Percentiles rank a stretch among this genome's conserved stretches.
Conservation (phyloP, 2,329 filamentous ascomycete species). For the Phialophora macrospora region DNA sequence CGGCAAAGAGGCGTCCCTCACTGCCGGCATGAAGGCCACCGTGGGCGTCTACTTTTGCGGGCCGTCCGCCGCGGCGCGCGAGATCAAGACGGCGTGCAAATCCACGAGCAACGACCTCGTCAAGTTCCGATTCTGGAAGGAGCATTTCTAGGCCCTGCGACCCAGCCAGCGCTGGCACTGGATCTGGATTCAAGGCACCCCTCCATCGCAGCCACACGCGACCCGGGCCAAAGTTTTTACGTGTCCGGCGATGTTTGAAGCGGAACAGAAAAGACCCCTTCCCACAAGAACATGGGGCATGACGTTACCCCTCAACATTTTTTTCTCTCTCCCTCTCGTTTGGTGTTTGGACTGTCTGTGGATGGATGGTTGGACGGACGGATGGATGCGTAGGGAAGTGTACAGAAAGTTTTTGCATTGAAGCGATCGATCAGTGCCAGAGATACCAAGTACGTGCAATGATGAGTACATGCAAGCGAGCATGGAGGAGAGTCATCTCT, state of each 20-base stretch:
- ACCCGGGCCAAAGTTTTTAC: not conserved
- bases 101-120: conserved; percentile 75
- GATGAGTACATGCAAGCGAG: not conserved
- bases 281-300: not conserved
- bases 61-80: conserved; percentile 76
- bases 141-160: conserved; percentile 64
- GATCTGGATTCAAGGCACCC: not conserved
- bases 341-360: not conserved
- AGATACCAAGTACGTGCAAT: conserved; percentile 1
- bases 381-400: not conserved
- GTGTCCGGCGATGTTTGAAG: not conserved
- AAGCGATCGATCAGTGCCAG: not conserved
- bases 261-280: not conserved
- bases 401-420: not conserved
- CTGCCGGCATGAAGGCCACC: conserved; percentile 56
- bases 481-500: not conserved
- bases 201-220: not conserved
- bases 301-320: not conserved
- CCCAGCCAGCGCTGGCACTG: not conserved
- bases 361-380: not conserved
- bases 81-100: conserved; percentile 82
- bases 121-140: conserved; percentile 98
- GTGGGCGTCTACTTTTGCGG: conserved; percentile 99
- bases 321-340: not conserved
- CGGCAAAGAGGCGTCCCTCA: conserved; percentile 74